These are phyloP conservation scores for Grammothele lineata DNA, from an alignment of 768 basidiomycete genomes.

Conservation along the genomic window DNA sequence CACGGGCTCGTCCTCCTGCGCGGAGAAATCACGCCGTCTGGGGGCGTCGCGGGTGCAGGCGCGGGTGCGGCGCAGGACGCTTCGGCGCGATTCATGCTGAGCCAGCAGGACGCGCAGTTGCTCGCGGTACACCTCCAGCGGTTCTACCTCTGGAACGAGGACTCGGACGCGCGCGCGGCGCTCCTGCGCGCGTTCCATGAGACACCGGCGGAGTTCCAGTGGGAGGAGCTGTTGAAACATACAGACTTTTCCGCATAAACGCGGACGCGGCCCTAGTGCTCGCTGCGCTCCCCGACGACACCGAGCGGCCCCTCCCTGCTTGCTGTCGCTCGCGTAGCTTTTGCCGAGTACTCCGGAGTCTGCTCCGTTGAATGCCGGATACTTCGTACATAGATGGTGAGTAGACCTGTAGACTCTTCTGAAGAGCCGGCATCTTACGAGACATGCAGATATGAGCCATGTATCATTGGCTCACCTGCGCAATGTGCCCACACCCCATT, in stretches of 20 bases:
- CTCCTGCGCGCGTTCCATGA: constrained; percentile 75
- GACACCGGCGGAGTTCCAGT: constrained; percentile 71
- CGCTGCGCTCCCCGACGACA: too few species aligned
- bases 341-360: too few species aligned
- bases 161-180: constrained; percentile 37
- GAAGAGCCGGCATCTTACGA: too few species aligned
- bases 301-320: too few species aligned
- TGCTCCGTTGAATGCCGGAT: too few species aligned
- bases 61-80: constrained; percentile 30
- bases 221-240: constrained; percentile 71
- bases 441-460: too few species aligned
- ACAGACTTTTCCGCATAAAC: constrained; percentile 19
- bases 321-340: too few species aligned
- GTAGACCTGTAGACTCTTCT: too few species aligned
- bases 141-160: constrained; percentile 69
- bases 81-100: constrained; percentile 54
- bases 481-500: too few species aligned
- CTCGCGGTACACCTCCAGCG: constrained; percentile 77
- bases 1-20: constrained; percentile 84
- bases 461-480: too few species aligned
- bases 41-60: constrained; percentile 36
- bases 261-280: too few species aligned
- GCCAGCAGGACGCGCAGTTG: constrained; percentile 80
- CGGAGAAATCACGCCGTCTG: constrained; percentile 83
- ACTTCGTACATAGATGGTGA: too few species aligned